Evolutionary conservation across 2,329 filamentous ascomycete genomes (phyloP), one percentile per base, ranked within the genome.

Genomic region (Pseudogymnoascus sp.): DNA sequence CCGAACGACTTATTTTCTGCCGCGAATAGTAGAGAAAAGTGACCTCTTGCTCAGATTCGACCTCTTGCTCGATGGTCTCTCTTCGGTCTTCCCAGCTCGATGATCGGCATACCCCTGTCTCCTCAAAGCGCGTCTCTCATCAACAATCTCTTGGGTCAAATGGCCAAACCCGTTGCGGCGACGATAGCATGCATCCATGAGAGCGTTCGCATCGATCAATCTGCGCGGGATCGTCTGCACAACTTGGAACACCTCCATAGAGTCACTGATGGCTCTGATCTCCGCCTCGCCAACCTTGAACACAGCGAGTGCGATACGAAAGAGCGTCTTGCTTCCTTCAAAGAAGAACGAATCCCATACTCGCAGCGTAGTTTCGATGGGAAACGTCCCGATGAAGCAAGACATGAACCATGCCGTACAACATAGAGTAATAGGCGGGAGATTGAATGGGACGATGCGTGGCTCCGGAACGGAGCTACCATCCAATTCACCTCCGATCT

Each of bases 381-480:
- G 93, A 17, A 97, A 79, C 0, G 91, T 96, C 62, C 93, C 92
- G 66, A 97, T 95, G 75, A 95, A 97, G 70, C 95, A 90, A 60
- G 90, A 96, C 93, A 97, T 97, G 75, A 97, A 96, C 93, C 93
- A 97, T 3, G 93, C 90, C 9, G 93, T 96, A 75, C 95, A 91
- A 69, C 92, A 96, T 4, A 97, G 82, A 0, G 91, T 95, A 68
- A 97, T 93, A 11, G 93, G 93, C 0, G 93, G 93, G 10, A 97
- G 82, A 4, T 89, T 83, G 65, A 72, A 71, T 33, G 59, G 33
- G 6, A 61, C 33, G 2, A 8, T 9, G 15, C 77, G 74, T 57
- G 63, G 68, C 10, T 65, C 67, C 65, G 69, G 61, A 9, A 67
- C 67, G 59, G 67, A 64, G 15, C 68, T 65, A 13, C 71, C 69